phyloP scores from a whole-genome alignment of 139 green algal genomes.

The Chlorella vulgaris region DNA sequence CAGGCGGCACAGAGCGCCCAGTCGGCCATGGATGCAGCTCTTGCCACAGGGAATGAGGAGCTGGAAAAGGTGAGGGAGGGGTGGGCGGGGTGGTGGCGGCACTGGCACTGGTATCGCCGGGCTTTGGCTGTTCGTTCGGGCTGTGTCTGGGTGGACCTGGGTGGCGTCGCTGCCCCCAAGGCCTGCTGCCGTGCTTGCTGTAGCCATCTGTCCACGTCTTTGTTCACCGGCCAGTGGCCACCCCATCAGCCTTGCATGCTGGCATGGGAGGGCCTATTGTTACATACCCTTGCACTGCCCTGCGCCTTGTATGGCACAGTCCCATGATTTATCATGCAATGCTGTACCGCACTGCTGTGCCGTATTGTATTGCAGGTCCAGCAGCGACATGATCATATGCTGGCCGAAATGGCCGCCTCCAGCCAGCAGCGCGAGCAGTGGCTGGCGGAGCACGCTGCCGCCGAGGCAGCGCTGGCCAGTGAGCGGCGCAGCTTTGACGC shows the following conservation, averaged over 20 bases:
- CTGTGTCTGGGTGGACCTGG: too few relatives aligned
- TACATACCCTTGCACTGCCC: too few relatives aligned
- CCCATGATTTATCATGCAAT: too few relatives aligned
- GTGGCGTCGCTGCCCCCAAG: too few relatives aligned
- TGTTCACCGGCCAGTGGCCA: too few relatives aligned
- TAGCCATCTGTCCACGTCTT: background rate
- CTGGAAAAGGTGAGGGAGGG: conserved; percentile 27
- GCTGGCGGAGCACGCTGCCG: conserved; percentile 17
- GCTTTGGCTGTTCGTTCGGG: background rate
- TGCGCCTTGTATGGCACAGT: too few relatives aligned
- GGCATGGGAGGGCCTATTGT: too few relatives aligned
- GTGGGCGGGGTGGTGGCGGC: background rate
- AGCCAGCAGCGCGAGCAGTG: conserved; percentile 20
- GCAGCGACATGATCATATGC: conserved; percentile 29
- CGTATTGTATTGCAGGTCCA: conserved; percentile 20
- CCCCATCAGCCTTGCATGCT: too few relatives aligned
- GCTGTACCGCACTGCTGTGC: background rate
- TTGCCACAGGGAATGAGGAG: conserved; percentile 18
- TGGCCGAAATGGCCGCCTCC: conserved; percentile 31
- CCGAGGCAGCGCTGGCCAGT: conserved; percentile 17
- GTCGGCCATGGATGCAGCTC: conserved; percentile 34
- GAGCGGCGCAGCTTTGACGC: conserved; percentile 28
- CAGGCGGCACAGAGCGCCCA: conserved; percentile 35
- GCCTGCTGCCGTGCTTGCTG: background rate
- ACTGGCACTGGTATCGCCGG: background rate